Percentiles rank a stretch among this genome's conserved stretches.
Evolutionary conservation across 768 basidiomycete species (phyloP).

Genomic region (Podaxis sp.): DNA sequence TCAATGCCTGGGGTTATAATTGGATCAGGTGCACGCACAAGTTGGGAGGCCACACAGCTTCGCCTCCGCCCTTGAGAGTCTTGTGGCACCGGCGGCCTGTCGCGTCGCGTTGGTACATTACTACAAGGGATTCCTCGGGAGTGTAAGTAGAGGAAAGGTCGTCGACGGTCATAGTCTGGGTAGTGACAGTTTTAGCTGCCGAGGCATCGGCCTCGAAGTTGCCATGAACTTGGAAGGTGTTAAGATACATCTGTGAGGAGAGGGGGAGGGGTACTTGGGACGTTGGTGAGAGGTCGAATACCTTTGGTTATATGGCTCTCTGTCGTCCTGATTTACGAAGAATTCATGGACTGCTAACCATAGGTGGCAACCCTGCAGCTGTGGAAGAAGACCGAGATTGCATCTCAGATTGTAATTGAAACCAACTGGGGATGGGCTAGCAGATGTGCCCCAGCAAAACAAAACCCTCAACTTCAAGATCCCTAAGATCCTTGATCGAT

Average conservation of each 20-base stretch:
- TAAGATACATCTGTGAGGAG: background rate
- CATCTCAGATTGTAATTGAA: background rate
- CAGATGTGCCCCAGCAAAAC: background rate
- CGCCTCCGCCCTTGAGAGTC: constrained; percentile 61
- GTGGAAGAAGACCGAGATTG: background rate
- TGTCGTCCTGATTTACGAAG: constrained; percentile 1
- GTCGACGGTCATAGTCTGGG: constrained; percentile 33
- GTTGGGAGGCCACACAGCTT: constrained; percentile 74
- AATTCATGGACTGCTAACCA: background rate
- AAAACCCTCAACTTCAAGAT: background rate
- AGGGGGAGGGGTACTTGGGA: background rate
- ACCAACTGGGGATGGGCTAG: background rate
- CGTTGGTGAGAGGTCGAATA: background rate
- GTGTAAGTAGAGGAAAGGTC: constrained; percentile 32
- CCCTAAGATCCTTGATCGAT: background rate
- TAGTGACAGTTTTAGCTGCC: constrained; percentile 14
- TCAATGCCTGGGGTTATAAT: constrained; percentile 2
- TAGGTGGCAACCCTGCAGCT: background rate
- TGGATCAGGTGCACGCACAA: constrained; percentile 28
- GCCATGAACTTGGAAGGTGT: constrained; percentile 6
- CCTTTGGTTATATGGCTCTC: background rate
- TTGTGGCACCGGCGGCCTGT: constrained; percentile 70
- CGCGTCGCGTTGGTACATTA: constrained; percentile 47
- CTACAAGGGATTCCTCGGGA: constrained; percentile 31
- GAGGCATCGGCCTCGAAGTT: constrained; percentile 8